Conservation (phyloP, 148 eudicot species). For the Selenicereus undatus region DNA sequence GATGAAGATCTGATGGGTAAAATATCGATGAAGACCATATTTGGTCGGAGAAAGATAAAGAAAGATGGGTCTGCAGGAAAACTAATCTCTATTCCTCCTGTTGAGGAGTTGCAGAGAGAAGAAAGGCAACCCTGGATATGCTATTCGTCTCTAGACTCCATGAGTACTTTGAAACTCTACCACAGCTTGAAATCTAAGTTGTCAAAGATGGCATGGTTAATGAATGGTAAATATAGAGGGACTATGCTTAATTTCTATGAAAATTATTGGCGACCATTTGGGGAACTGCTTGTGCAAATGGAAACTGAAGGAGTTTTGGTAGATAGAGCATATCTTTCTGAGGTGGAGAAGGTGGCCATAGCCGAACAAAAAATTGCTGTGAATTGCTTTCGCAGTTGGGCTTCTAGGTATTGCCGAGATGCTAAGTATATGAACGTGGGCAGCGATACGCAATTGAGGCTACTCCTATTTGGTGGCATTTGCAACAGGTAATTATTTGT, state of each 20-base stretch:
- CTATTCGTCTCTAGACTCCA: slow-evolving; percentile 86
- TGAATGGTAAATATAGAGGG: slow-evolving; percentile 55
- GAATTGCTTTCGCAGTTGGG: slow-evolving; percentile 84
- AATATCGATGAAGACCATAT: slow-evolving; percentile 84
- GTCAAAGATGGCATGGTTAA: slow-evolving; percentile 48
- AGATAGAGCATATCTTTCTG: slow-evolving; percentile 70
- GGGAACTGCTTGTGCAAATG: slow-evolving; percentile 79
- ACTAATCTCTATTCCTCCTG: slow-evolving; percentile 60
- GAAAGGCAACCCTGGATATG: slow-evolving; percentile 80
- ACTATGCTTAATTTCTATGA: slow-evolving; percentile 69
- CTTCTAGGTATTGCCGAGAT: slow-evolving; percentile 79
- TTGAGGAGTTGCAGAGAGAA: slow-evolving; percentile 74
- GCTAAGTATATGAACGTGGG: slow-evolving; percentile 91
- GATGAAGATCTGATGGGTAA: slow-evolving; percentile 64
- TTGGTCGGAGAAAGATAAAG: slow-evolving; percentile 74
- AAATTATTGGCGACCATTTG: slow-evolving; percentile 88
- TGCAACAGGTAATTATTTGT: slow-evolving; percentile 66
- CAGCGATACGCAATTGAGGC: slow-evolving; percentile 90
- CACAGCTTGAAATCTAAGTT: slow-evolving; percentile 70
- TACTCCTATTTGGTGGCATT: slow-evolving; percentile 84
- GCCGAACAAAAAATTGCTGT: slow-evolving; percentile 79
- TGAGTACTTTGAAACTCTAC: slow-evolving; percentile 83
- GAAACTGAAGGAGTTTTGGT: slow-evolving; percentile 93
- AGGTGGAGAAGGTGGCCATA: slow-evolving; percentile 89
- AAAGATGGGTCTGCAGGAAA: slow-evolving; percentile 91